Base-by-base conservation (phyloP, 2,329 filamentous ascomycete species). In the Colletotrichum plurivorum region DNA sequence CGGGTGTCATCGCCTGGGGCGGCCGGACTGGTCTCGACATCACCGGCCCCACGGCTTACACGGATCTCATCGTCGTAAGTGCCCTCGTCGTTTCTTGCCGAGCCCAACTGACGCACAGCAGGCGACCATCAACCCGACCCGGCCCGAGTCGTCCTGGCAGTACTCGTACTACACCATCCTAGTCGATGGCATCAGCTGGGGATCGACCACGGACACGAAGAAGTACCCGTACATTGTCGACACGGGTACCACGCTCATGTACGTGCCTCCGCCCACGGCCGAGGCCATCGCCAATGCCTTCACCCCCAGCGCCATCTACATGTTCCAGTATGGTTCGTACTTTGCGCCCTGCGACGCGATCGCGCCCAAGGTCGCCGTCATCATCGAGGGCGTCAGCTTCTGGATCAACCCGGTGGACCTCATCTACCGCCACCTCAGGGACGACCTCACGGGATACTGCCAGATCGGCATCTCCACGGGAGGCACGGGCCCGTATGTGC, bases 161-260 rank as follows among this genome's bases (percentile, higher is more conserved):
- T 84, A 84, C 67, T 87, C 85, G 2, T 88, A 85, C 74, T 88
- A 88, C 72, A 87, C 86, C 18, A 82, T 88, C 64, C 77, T 87
- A 55, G 83, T 84, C 0, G 84, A 86, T 63, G 85, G 84, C 3
- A 78, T 86, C 67, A 75, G 76, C 69, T 87, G 80, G 73, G 85
- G 80, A 25, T 76, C 79, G 48, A 82, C 78, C 5, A 81, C 77
- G 2, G 81, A 84, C 68, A 77, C 73, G 18, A 81, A 77, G 41
- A 84, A 81, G 72, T 84, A 82, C 61, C 84, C 84, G 5, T 86
- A 83, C 73, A 85, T 88, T 59, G 77, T 88, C 57, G 86, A 88
- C 75, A 86, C 83, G 16, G 84, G 84, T 39, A 87, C 86, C 2
- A 85, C 85, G 0, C 79, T 87, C 73, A 84, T 83, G 70, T 84